These are phyloP conservation scores for Rhododendron simsii DNA, from an alignment of 148 eudicot genomes.

Conservation along the genomic window DNA sequence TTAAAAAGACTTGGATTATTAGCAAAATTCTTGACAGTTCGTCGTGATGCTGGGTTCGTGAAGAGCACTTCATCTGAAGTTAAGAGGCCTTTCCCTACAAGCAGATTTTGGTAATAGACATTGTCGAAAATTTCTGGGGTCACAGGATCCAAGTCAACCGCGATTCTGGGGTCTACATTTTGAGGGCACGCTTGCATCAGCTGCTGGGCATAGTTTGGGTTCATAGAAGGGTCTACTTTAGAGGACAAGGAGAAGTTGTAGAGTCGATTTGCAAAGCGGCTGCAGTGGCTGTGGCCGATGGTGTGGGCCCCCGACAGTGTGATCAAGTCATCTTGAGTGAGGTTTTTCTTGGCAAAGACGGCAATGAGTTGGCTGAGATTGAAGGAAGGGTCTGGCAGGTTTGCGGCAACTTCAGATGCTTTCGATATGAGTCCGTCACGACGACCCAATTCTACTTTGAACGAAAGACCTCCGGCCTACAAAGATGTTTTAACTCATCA, in stretches of 20 bases:
- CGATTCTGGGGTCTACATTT: constrained; percentile 33
- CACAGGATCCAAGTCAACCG: constrained; percentile 42
- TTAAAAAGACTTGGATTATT: constrained; percentile 29
- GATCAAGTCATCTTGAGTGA: constrained; percentile 43
- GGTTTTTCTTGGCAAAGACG: constrained; percentile 36
- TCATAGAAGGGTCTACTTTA: constrained; percentile 46
- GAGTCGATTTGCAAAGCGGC: constrained; percentile 38
- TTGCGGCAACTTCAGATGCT: constrained; percentile 49
- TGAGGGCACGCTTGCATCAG: constrained; percentile 41
- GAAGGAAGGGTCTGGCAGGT: constrained; percentile 44
- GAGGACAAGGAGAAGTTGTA: constrained; percentile 48
- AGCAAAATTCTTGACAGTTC: constrained; percentile 47
- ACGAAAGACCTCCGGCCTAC: constrained; percentile 63
- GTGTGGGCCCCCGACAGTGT: constrained; percentile 70
- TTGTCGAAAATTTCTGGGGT: constrained; percentile 51
- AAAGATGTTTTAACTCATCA: not conserved
- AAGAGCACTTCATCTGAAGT: constrained; percentile 62
- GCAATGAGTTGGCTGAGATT: constrained; percentile 34
- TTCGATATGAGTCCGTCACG: constrained; percentile 57
- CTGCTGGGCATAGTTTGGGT: constrained; percentile 48
- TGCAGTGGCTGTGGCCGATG: constrained; percentile 59
- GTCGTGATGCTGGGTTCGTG: constrained; percentile 28
- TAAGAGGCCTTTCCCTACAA: constrained; percentile 59
- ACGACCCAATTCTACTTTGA: constrained; percentile 60
- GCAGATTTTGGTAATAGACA: constrained; percentile 49